These are phyloP conservation scores for Whalleya microplaca DNA, from an alignment of 2,329 filamentous ascomycete genomes.

Conservation along the genomic window DNA sequence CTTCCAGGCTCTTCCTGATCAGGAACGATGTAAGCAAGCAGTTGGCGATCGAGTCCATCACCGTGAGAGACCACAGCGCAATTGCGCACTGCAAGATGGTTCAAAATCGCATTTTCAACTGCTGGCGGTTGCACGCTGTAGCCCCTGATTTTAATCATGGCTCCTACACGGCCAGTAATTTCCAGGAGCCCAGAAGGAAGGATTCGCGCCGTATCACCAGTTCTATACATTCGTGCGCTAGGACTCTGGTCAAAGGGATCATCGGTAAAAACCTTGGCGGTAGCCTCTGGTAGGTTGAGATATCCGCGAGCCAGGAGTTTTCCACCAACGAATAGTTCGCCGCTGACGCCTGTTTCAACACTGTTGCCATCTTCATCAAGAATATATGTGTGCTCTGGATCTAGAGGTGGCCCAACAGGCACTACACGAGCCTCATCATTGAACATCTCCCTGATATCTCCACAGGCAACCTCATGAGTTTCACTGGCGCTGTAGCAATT, in stretches of 20 bases:
- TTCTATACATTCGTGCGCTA: conserved; percentile 73
- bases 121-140: conserved; percentile 79
- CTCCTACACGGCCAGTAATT: conserved; percentile 75
- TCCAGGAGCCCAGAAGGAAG: conserved; percentile 71
- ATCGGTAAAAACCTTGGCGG: conserved; percentile 69
- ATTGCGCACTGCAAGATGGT: conserved; percentile 69
- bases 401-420: conserved; percentile 72
- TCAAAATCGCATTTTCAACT: conserved; percentile 73
- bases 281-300: conserved; percentile 78
- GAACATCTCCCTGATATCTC: conserved; percentile 72
- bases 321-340: conserved; percentile 80
- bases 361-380: conserved; percentile 69
- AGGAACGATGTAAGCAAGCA: conserved; percentile 76
- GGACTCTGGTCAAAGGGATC: conserved; percentile 65
- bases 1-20: conserved; percentile 60
- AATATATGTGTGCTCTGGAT: conserved; percentile 72
- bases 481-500: conserved; percentile 85
- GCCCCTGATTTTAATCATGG: conserved; percentile 81
- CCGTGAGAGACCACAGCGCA: conserved; percentile 76
- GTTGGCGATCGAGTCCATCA: conserved; percentile 73
- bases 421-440: conserved; percentile 67
- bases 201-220: conserved; percentile 71
- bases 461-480: conserved; percentile 79
- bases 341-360: conserved; percentile 64
- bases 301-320: conserved; percentile 74